These are phyloP conservation scores for Borealophlyctis nickersoniae DNA, from an alignment of 192 early-diverging fungal species.

Conservation along the genomic window DNA sequence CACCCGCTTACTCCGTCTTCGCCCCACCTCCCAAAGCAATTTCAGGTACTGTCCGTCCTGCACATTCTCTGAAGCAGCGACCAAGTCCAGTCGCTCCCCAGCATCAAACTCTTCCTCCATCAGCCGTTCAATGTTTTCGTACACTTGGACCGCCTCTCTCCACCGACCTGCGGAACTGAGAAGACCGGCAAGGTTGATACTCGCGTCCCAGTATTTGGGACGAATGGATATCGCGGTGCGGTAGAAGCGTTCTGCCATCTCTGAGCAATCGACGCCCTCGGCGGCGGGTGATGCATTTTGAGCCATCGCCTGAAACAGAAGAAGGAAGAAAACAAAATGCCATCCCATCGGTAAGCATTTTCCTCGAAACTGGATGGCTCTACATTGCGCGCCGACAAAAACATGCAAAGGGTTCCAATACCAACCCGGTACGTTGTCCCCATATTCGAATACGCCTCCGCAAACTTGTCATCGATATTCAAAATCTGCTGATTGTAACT, in stretches of 20 bases:
- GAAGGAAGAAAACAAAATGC: too few species aligned
- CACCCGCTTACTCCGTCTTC: conserved; percentile 10
- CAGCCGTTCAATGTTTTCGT: conserved; percentile 66
- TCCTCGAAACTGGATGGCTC: too few species aligned
- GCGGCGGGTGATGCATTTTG: too few species aligned
- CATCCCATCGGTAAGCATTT: too few species aligned
- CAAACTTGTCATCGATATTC: conserved; percentile 76
- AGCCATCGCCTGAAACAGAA: conserved; percentile 38
- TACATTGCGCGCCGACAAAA: too few species aligned
- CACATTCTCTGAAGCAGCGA: not conserved
- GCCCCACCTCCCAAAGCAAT: conserved; percentile 18
- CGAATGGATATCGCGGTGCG: conserved; percentile 76
- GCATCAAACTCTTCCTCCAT: conserved; percentile 36
- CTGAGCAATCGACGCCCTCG: not conserved
- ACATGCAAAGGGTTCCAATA: conserved; percentile 24
- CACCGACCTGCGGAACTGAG: conserved; percentile 65
- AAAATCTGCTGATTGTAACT: conserved; percentile 81
- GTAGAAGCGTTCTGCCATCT: conserved; percentile 81
- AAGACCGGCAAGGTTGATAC: conserved; percentile 81
- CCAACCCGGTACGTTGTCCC: conserved; percentile 84
- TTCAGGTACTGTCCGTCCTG: conserved; percentile 12
- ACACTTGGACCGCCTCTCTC: conserved; percentile 77
- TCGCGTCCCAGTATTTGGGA: conserved; percentile 91
- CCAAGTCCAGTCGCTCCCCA: conserved; percentile 25
- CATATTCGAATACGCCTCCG: conserved; percentile 89